Percentiles rank a stretch among this genome's conserved stretches.
These are phyloP conservation scores for Mortierella sp. DNA, from an alignment of 371 early-diverging fungal genomes.

Conservation along the genomic window DNA sequence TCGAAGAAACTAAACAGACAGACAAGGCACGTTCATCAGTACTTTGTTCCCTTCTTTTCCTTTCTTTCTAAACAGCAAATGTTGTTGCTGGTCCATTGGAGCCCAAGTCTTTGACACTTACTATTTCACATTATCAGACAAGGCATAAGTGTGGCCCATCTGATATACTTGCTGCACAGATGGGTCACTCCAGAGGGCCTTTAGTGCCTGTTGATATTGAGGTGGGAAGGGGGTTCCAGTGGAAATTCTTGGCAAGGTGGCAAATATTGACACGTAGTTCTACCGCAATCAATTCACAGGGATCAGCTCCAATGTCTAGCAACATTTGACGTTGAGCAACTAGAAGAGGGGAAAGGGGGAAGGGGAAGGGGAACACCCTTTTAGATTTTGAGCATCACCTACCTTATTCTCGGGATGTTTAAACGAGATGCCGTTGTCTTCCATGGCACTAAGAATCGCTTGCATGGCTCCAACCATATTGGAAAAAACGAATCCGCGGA, in stretches of 20 bases:
- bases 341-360: no score
- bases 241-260: constrained; percentile 16
- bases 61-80: no score
- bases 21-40: neutral
- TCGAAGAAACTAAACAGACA: constrained; percentile 80
- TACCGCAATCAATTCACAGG: neutral
- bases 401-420: constrained; percentile 68
- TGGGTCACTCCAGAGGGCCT: constrained; percentile 23
- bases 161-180: constrained; percentile 27
- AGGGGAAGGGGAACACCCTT: no score
- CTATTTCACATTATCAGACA: constrained; percentile 35
- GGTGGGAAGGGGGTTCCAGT: constrained; percentile 24
- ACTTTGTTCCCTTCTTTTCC: no score
- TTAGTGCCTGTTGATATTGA: constrained; percentile 21
- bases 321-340: no score
- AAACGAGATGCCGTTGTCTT: constrained; percentile 74
- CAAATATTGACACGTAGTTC: constrained; percentile 31
- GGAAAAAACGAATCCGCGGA: constrained; percentile 90
- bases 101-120: constrained; percentile 4
- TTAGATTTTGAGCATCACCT: no score
- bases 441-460: constrained; percentile 91
- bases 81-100: neutral
- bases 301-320: no score
- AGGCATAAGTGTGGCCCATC: constrained; percentile 30
- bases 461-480: constrained; percentile 94